These are phyloP conservation scores for Striga hermonthica DNA, from an alignment of 305 asterid genomes.

Conservation along the genomic window DNA sequence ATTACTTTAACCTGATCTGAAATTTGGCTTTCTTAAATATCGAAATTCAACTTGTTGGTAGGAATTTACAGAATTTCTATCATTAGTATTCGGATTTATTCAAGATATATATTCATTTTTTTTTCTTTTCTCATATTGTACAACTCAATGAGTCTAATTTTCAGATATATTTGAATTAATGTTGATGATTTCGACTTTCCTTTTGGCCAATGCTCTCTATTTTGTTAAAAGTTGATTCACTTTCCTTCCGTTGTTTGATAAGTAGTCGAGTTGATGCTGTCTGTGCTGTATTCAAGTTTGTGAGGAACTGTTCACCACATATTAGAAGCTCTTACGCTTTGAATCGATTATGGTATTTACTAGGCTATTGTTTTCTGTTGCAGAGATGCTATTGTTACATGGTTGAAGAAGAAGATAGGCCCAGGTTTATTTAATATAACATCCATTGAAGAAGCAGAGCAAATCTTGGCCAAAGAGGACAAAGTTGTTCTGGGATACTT, in stretches of 20 bases:
- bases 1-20: conserved; percentile 6
- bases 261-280: conserved; percentile 1
- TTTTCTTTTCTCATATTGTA: background rate
- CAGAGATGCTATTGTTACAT: conserved; percentile 77
- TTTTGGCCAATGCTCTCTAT: background rate
- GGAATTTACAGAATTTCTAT: background rate
- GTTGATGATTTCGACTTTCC: background rate
- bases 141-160: too few species aligned
- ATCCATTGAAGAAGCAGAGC: conserved; percentile 74
- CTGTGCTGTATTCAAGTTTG: background rate
- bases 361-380: conserved; percentile 26
- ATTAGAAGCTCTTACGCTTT: background rate
- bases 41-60: background rate
- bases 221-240: conserved; percentile 1
- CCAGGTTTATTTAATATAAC: conserved; percentile 62
- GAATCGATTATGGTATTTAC: conserved; percentile 5
- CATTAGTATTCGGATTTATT: background rate
- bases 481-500: conserved; percentile 65
- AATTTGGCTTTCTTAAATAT: background rate
- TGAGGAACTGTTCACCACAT: background rate
- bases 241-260: background rate
- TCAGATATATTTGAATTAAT: background rate
- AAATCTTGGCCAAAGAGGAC: conserved; percentile 49
- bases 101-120: background rate
- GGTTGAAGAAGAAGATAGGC: conserved; percentile 86